A percentile compares a stretch with the other conserved stretches of the same genome.
These are phyloP conservation scores for Lodderomyces theae DNA, from an alignment of 1,139 yeast genomes.

Conservation along the genomic window DNA sequence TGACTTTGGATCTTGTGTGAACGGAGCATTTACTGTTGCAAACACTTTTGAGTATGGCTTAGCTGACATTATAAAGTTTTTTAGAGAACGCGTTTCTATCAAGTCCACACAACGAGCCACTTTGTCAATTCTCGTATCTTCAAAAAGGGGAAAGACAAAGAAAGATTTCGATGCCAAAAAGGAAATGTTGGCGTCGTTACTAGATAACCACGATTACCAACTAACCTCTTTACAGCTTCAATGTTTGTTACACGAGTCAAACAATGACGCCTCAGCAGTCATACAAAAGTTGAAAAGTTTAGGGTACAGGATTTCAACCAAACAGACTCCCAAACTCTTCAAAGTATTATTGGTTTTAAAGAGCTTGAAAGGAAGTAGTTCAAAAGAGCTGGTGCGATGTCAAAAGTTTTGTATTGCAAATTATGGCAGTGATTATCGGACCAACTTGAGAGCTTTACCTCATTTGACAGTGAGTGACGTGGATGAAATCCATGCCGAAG, in stretches of 20 bases:
- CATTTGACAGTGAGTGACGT: not conserved
- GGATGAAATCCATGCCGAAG: not conserved
- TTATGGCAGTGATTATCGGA: slow-evolving; percentile 3
- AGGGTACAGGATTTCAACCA: slow-evolving; percentile 7
- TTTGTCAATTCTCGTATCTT: slow-evolving; percentile 15
- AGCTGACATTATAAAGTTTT: slow-evolving; percentile 29
- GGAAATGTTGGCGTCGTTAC: slow-evolving; percentile 5
- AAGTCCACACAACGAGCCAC: slow-evolving; percentile 31
- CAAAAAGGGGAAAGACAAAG: slow-evolving; percentile 9
- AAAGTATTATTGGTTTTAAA: not conserved
- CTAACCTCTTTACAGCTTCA: slow-evolving; percentile 10
- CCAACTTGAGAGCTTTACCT: not conserved
- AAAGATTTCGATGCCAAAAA: slow-evolving; percentile 6
- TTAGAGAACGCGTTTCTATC: slow-evolving; percentile 33
- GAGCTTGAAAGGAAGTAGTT: not conserved
- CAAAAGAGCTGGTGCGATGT: slow-evolving; percentile 1
- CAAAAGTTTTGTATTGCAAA: not conserved
- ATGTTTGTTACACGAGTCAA: slow-evolving; percentile 7
- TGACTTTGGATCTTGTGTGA: slow-evolving; percentile 17
- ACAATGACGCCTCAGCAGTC: slow-evolving; percentile 5
- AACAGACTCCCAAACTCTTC: not conserved
- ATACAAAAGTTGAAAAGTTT: slow-evolving; percentile 6
- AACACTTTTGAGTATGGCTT: slow-evolving; percentile 9
- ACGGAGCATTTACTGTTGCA: no score
- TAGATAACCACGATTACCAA: slow-evolving; percentile 5